phyloP scores from a whole-genome alignment of 106 monocot genomes.

The Dendrobium nobile region DNA sequence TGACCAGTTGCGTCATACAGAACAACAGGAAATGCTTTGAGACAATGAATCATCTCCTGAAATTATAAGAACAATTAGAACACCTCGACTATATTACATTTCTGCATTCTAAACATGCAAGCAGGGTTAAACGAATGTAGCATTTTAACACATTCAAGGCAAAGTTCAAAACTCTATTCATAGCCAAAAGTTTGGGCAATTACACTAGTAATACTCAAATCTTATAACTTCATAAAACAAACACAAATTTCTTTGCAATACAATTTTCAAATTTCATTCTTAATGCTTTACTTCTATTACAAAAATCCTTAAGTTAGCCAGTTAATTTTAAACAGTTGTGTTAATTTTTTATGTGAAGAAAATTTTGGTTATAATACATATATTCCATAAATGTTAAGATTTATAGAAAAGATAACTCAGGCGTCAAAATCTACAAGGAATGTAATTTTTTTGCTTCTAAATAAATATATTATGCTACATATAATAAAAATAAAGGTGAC shows the following conservation, averaged over 20 bases:
- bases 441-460: background rate
- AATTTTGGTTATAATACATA: background rate
- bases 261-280: background rate
- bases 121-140: background rate
- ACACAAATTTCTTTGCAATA: background rate
- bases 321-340: background rate
- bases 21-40: slow-evolving; percentile 47
- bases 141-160: background rate
- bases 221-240: background rate
- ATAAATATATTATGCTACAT: background rate
- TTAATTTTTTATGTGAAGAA: background rate
- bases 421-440: background rate
- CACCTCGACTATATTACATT: background rate
- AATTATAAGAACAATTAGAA: slow-evolving; percentile 15
- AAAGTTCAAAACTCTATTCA: background rate
- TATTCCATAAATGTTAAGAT: background rate
- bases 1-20: slow-evolving; percentile 67
- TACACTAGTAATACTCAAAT: background rate
- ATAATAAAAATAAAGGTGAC: slow-evolving; percentile 1
- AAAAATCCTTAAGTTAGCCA: background rate
- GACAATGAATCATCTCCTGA: slow-evolving; percentile 47
- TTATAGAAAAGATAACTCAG: background rate
- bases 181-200: background rate
- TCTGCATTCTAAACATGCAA: background rate
- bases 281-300: background rate